These are phyloP conservation scores for Leishmania gerbilli DNA, from an alignment of 208 protist species.

Conservation along the genomic window DNA sequence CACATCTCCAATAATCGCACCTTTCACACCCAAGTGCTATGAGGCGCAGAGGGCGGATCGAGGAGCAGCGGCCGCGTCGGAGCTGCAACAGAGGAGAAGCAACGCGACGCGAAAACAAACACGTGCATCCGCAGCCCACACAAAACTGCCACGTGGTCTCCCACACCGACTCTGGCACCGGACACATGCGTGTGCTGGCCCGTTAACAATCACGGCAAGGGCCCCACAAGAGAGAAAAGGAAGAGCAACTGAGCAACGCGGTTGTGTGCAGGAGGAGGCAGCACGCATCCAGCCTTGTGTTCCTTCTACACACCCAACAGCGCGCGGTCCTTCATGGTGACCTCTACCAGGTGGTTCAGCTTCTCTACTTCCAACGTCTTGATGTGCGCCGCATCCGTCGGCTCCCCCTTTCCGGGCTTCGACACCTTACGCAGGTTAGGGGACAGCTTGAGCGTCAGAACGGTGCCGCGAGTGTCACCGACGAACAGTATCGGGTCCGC, in stretches of 20 bases:
- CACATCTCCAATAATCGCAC: too few species aligned
- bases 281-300: neutral
- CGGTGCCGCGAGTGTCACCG: conserved; percentile 95
- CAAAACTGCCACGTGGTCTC: neutral
- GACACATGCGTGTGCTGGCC: neutral
- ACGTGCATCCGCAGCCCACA: neutral
- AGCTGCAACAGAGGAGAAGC: neutral
- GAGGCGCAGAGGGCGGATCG: neutral
- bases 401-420: conserved; percentile 83
- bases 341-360: conserved; percentile 87
- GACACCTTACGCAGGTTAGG: conserved; percentile 93
- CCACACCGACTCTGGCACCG: neutral
- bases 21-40: too few species aligned
- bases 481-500: conserved; percentile 94
- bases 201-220: neutral
- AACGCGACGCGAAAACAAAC: neutral
- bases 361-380: conserved; percentile 87
- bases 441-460: conserved; percentile 95
- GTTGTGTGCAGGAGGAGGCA: neutral
- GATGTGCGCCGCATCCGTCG: conserved; percentile 28
- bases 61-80: neutral
- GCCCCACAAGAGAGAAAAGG: neutral
- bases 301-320: conserved; percentile 45
- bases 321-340: conserved; percentile 91
- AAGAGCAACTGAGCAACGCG: neutral